Percentiles rank a stretch among this genome's conserved stretches.
Evolutionary conservation across 305 asterid species (phyloP).

Genomic region (Fraxinus latifolia): DNA sequence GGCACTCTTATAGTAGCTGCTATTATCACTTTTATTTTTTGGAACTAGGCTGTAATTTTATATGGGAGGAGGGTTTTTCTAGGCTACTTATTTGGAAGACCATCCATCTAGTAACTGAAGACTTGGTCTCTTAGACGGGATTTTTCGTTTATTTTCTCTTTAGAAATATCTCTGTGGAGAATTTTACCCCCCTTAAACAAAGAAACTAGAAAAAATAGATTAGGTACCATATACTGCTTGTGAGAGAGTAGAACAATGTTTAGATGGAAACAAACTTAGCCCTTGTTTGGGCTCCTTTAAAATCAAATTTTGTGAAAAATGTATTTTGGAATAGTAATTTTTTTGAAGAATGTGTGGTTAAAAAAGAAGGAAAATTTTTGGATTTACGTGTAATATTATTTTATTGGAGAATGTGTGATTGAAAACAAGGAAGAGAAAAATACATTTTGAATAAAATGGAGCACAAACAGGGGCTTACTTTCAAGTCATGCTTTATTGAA

Average conservation of each 20-base stretch:
- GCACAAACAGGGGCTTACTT: not conserved
- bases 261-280: not conserved
- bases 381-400: no score
- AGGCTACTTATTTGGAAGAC: not conserved
- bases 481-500: not conserved
- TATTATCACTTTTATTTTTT: not conserved
- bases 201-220: not conserved
- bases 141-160: not conserved
- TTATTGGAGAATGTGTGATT: no score
- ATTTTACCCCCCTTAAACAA: not conserved
- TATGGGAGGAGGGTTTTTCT: not conserved
- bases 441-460: no score
- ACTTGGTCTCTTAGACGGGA: not conserved
- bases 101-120: not conserved
- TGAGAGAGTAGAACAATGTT: not conserved
- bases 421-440: no score
- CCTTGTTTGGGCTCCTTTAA: no score
- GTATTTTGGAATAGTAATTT: no score
- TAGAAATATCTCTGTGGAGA: not conserved
- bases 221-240: not conserved
- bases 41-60: not conserved
- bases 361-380: no score
- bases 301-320: no score
- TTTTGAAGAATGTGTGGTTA: no score
- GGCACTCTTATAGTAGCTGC: no score